These are phyloP conservation scores for Neocucurbitaria cava DNA, from an alignment of 2,329 filamentous ascomycete genomes.

Conservation along the genomic window DNA sequence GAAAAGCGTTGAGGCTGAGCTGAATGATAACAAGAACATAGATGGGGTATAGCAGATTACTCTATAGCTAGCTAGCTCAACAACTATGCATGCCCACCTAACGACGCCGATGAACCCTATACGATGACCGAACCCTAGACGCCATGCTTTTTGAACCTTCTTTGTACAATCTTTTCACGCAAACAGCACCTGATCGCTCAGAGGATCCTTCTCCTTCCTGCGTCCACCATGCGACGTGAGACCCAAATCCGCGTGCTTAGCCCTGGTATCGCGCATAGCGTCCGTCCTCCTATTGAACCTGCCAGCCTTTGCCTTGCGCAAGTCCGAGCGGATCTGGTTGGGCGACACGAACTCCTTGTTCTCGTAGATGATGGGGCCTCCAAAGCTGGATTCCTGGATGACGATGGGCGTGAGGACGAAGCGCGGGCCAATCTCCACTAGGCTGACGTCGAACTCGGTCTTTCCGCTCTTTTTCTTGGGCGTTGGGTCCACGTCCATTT, in stretches of 20 bases:
- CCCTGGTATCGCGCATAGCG: constrained; percentile 72
- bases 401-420: constrained; percentile 94
- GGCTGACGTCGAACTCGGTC: constrained; percentile 74
- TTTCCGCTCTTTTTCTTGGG: constrained; percentile 56
- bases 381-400: constrained; percentile 93
- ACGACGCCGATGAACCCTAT: not conserved
- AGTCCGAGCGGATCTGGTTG: constrained; percentile 88
- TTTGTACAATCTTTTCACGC: constrained; percentile 57
- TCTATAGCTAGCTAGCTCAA: not conserved
- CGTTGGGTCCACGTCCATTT: constrained; percentile 42
- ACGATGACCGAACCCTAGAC: constrained; percentile 17
- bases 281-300: constrained; percentile 80
- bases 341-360: constrained; percentile 97
- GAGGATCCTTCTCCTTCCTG: constrained; percentile 68
- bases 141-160: constrained; percentile 16
- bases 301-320: constrained; percentile 76
- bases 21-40: not conserved
- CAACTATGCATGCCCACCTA: not conserved
- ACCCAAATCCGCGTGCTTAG: constrained; percentile 79
- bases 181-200: constrained; percentile 81
- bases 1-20: no score
- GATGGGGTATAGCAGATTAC: not conserved
- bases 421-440: constrained; percentile 92
- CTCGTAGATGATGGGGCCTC: constrained; percentile 96
- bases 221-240: constrained; percentile 71